Conservation (phyloP, 208 protist species). For the Trypanosomatidae sp. region DNA sequence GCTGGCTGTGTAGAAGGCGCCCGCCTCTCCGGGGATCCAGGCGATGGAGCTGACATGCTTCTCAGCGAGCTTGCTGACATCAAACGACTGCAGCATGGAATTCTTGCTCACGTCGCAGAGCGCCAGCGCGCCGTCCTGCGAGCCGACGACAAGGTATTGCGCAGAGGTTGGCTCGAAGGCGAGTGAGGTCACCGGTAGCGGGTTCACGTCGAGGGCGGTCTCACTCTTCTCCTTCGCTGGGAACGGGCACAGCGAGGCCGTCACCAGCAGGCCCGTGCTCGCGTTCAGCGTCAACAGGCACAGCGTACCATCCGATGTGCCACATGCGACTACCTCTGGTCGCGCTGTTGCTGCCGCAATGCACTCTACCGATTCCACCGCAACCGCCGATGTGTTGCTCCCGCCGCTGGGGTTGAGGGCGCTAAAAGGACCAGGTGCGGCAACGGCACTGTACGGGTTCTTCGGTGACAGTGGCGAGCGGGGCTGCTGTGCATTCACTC, state of each 20-base stretch:
- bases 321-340: slow-evolving; percentile 71
- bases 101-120: slow-evolving; percentile 49
- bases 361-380: slow-evolving; percentile 57
- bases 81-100: slow-evolving; percentile 58
- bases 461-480: slow-evolving; percentile 13
- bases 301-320: slow-evolving; percentile 72
- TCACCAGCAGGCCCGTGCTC: slow-evolving; percentile 57
- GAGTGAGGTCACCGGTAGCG: slow-evolving; percentile 53
- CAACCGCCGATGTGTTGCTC: not conserved
- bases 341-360: slow-evolving; percentile 58
- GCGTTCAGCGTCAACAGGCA: slow-evolving; percentile 67
- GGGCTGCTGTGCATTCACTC: slow-evolving; percentile 16
- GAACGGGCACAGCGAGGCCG: slow-evolving; percentile 57
- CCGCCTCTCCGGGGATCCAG: slow-evolving; percentile 59
- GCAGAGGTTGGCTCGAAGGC: slow-evolving; percentile 73
- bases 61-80: slow-evolving; percentile 31
- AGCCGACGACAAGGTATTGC: slow-evolving; percentile 72
- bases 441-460: slow-evolving; percentile 1
- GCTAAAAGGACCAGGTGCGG: not conserved
- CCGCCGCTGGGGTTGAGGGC: not conserved
- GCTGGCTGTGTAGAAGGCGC: slow-evolving; percentile 75
- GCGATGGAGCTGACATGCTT: slow-evolving; percentile 64
- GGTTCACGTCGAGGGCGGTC: slow-evolving; percentile 15
- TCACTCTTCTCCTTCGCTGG: slow-evolving; percentile 37
- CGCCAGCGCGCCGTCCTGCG: slow-evolving; percentile 64